Conservation (phyloP, 2,329 filamentous ascomycete species). For the Hymenoscyphus linearis region DNA sequence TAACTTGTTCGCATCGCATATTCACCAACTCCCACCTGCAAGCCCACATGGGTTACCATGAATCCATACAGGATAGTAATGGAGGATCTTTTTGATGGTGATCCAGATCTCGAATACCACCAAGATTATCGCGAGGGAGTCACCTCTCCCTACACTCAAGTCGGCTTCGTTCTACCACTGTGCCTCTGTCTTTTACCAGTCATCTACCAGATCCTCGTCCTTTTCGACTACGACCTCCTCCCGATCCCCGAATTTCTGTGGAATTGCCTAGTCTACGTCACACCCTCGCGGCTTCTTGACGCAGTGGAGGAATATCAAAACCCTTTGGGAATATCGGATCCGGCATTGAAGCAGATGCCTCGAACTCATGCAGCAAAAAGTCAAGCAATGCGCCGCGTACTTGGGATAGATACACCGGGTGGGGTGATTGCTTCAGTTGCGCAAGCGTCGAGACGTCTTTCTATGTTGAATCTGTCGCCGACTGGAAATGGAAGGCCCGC, state of each 20-base stretch:
- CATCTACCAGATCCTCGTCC: conserved; percentile 28
- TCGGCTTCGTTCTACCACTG: conserved; percentile 20
- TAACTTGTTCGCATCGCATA: neutral
- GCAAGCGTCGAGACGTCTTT: conserved; percentile 51
- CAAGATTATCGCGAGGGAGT: conserved; percentile 28
- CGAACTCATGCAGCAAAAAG: conserved; percentile 55
- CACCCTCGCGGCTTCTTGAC: conserved; percentile 53
- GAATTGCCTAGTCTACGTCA: conserved; percentile 53
- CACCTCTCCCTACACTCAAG: conserved; percentile 9
- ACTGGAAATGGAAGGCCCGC: conserved; percentile 43
- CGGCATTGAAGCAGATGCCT: conserved; percentile 32
- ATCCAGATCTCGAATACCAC: conserved; percentile 29
- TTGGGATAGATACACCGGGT: conserved; percentile 51
- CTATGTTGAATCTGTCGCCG: conserved; percentile 40
- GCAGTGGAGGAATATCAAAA: conserved; percentile 42
- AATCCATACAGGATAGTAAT: conserved; percentile 20
- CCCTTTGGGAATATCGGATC: conserved; percentile 43
- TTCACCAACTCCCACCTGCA: neutral
- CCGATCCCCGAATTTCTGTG: conserved; percentile 48
- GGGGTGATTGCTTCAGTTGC: conserved; percentile 53
- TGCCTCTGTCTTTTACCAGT: conserved; percentile 24
- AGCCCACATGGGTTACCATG: conserved; percentile 30
- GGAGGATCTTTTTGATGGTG: conserved; percentile 27
- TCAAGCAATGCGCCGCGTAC: conserved; percentile 56
- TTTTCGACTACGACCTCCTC: conserved; percentile 34